Conservation (phyloP, 805 yeast genomes). For the Candida insectorum region DNA sequence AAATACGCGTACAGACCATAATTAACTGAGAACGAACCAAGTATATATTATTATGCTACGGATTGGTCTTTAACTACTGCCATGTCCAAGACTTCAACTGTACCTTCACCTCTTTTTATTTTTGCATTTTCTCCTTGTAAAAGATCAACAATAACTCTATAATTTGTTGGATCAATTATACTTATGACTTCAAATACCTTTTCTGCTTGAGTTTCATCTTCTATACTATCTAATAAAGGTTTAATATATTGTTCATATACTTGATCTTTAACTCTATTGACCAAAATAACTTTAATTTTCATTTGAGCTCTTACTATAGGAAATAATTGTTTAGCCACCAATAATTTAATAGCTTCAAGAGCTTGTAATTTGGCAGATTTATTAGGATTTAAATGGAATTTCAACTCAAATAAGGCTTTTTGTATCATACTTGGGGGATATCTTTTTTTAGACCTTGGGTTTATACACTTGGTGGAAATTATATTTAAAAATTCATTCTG, state of each 20-base stretch:
- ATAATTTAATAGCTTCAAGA: constrained; percentile 78
- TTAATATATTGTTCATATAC: constrained; percentile 29
- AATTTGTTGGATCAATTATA: constrained; percentile 81
- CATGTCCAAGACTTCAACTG: constrained; percentile 82
- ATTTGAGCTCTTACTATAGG: constrained; percentile 94
- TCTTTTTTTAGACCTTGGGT: constrained; percentile 83
- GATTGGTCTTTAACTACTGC: constrained; percentile 67
- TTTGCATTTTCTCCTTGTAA: constrained; percentile 46
- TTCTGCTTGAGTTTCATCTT: constrained; percentile 49
- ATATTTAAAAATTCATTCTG: constrained; percentile 80
- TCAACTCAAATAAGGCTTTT: constrained; percentile 74
- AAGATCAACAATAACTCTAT: constrained; percentile 63
- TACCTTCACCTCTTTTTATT: constrained; percentile 53
- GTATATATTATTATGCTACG: neutral
- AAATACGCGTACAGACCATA: neutral
- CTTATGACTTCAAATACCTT: constrained; percentile 46
- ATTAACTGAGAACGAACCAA: too few species aligned
- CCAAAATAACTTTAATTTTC: constrained; percentile 70
- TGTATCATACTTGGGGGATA: constrained; percentile 94
- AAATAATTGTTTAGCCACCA: constrained; percentile 75
- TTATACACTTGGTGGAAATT: constrained; percentile 85
- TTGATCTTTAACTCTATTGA: constrained; percentile 49
- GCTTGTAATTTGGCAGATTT: constrained; percentile 87
- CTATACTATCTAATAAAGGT: constrained; percentile 34
- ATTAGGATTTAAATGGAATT: constrained; percentile 70